Conservation (phyloP, 2,329 filamentous ascomycete species). For the Paraconiothyrium brasiliense region DNA sequence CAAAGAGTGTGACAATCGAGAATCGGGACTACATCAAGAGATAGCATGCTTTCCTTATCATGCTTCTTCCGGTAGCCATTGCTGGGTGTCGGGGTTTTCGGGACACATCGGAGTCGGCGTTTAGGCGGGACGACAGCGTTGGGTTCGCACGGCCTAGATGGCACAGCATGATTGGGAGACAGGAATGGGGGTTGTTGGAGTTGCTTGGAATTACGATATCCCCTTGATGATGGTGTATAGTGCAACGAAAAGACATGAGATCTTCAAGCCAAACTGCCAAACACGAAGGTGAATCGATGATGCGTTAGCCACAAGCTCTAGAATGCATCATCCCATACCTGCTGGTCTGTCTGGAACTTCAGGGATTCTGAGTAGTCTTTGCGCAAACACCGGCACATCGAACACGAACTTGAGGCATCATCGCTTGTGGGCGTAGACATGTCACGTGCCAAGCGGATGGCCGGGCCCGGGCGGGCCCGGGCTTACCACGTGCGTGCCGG, state of each 20-base stretch:
- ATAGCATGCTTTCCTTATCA: not conserved
- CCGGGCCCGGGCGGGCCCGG: too few relatives aligned
- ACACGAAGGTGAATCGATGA: too few relatives aligned
- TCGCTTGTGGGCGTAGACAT: too few relatives aligned
- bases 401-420: too few relatives aligned
- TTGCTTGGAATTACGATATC: not conserved
- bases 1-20: conserved; percentile 63
- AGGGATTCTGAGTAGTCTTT: too few relatives aligned
- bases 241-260: not conserved
- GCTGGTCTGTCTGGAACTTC: too few relatives aligned
- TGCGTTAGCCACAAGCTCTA: too few relatives aligned
- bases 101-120: conserved; percentile 5
- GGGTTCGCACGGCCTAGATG: not conserved
- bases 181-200: not conserved
- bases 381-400: too few relatives aligned
- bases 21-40: conserved; percentile 57
- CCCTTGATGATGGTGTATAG: conserved; percentile 3
- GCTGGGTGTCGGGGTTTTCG: conserved; percentile 1
- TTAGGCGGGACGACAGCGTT: not conserved
- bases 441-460: too few relatives aligned
- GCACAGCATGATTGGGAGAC: not conserved
- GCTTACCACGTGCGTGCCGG: not conserved
- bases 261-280: not conserved
- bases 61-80: not conserved
- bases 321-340: too few relatives aligned